These are phyloP conservation scores for Phoma herbarum DNA, from an alignment of 2,329 filamentous ascomycete genomes.

Conservation along the genomic window DNA sequence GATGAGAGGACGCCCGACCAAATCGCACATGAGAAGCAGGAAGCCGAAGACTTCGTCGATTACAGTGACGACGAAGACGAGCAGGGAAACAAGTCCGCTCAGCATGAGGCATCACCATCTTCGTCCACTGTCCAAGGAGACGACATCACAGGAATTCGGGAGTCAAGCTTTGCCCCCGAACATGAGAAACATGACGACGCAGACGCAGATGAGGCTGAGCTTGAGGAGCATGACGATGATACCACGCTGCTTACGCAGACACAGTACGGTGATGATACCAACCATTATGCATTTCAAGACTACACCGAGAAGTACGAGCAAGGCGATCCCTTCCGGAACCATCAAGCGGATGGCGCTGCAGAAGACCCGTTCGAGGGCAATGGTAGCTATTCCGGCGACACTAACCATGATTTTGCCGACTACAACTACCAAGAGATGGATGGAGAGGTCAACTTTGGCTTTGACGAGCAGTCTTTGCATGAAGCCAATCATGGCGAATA, in stretches of 20 bases:
- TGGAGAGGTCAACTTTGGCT: conserved; percentile 26
- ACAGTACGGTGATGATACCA: conserved; percentile 22
- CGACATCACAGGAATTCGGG: conserved; percentile 28
- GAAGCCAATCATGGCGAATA: conserved; percentile 17
- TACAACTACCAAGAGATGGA: conserved; percentile 30
- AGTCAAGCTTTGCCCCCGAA: conserved; percentile 10
- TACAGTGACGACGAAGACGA: conserved; percentile 60
- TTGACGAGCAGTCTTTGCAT: conserved; percentile 20
- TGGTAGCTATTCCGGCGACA: conserved; percentile 25
- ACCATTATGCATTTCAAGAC: conserved; percentile 30
- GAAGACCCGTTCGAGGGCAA: conserved; percentile 25
- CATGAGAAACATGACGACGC: conserved; percentile 15
- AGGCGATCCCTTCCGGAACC: conserved; percentile 24
- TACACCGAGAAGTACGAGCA: conserved; percentile 27
- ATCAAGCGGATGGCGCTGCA: conserved; percentile 25
- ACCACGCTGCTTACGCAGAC: conserved; percentile 21
- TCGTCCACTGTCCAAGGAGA: conserved; percentile 50
- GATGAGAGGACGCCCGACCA: conserved; percentile 19
- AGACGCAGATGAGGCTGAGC: conserved; percentile 8
- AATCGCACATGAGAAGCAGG: conserved; percentile 27
- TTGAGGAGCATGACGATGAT: conserved; percentile 19
- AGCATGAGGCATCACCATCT: conserved; percentile 34
- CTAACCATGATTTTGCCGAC: conserved; percentile 38
- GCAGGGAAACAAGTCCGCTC: conserved; percentile 18
- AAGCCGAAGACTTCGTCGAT: conserved; percentile 57